phyloP scores from a whole-genome alignment of 106 monocot genomes.

The Platanthera zijinensis region DNA sequence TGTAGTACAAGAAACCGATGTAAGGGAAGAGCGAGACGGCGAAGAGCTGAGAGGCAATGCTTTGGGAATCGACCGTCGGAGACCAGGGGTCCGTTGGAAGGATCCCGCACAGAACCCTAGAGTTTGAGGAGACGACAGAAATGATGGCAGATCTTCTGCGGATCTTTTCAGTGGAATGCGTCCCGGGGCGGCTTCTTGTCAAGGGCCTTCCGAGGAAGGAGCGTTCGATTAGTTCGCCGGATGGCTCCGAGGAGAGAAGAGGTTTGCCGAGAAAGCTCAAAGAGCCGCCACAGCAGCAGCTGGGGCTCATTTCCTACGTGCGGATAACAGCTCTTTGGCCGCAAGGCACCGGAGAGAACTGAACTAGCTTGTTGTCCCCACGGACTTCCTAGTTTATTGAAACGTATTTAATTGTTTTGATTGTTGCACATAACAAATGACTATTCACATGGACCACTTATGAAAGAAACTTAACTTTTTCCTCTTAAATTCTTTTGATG shows the following conservation, averaged over 20 bases:
- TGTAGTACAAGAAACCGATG: conserved; percentile 88
- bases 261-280: not conserved
- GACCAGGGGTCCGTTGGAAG: conserved; percentile 76
- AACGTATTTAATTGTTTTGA: too few relatives aligned
- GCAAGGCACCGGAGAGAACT: too few relatives aligned
- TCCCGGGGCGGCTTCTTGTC: not conserved
- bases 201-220: not conserved
- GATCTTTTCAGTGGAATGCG: not conserved
- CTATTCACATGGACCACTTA: too few relatives aligned
- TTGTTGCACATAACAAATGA: too few relatives aligned
- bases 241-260: not conserved
- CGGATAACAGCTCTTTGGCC: too few relatives aligned
- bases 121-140: not conserved
- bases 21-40: conserved; percentile 89
- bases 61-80: conserved; percentile 70
- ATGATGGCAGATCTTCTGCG: not conserved
- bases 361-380: too few relatives aligned
- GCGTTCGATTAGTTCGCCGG: not conserved
- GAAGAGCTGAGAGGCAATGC: conserved; percentile 87
- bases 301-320: not conserved
- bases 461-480: too few relatives aligned
- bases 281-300: not conserved
- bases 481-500: too few relatives aligned
- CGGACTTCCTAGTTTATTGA: too few relatives aligned
- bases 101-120: conserved; percentile 22